Conservation (phyloP, 768 basidiomycete species). For the Leccinellum albellum region DNA sequence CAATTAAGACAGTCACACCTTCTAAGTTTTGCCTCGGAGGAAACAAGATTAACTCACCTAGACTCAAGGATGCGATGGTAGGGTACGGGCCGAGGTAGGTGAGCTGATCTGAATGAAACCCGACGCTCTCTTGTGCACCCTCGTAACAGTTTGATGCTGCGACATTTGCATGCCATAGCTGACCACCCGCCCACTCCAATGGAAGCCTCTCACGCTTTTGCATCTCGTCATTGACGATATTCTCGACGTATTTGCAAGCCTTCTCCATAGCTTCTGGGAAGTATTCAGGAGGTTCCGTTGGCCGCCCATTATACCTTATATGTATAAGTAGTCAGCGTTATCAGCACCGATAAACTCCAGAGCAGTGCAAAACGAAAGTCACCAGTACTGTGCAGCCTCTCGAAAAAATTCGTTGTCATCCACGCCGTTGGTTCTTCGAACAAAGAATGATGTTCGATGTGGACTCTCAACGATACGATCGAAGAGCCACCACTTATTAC, state of each 20-base stretch:
- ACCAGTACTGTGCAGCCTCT: constrained; percentile 77
- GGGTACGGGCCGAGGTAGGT: constrained; percentile 82
- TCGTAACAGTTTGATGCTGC: constrained; percentile 84
- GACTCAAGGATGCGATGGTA: constrained; percentile 80
- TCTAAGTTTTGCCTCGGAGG: not conserved
- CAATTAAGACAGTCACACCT: not conserved
- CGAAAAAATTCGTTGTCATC: constrained; percentile 54
- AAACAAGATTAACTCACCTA: constrained; percentile 44
- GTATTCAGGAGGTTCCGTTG: constrained; percentile 47
- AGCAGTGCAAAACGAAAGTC: constrained; percentile 11
- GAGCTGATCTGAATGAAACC: constrained; percentile 77
- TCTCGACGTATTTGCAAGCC: constrained; percentile 68
- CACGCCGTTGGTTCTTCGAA: constrained; percentile 45
- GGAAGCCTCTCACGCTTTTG: constrained; percentile 54
- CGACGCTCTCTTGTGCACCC: constrained; percentile 78
- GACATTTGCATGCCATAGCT: constrained; percentile 74
- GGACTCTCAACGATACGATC: constrained; percentile 81
- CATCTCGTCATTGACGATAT: constrained; percentile 68
- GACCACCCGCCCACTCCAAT: constrained; percentile 59
- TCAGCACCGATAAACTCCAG: not conserved
- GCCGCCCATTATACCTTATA: constrained; percentile 75
- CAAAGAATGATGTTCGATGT: constrained; percentile 78
- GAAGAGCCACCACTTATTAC: constrained; percentile 83
- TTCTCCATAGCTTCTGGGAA: constrained; percentile 76
- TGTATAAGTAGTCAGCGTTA: constrained; percentile 6